Evolutionary conservation across 176 grass and related monocot genomes (phyloP).

Genomic region (Musa beccarii): DNA sequence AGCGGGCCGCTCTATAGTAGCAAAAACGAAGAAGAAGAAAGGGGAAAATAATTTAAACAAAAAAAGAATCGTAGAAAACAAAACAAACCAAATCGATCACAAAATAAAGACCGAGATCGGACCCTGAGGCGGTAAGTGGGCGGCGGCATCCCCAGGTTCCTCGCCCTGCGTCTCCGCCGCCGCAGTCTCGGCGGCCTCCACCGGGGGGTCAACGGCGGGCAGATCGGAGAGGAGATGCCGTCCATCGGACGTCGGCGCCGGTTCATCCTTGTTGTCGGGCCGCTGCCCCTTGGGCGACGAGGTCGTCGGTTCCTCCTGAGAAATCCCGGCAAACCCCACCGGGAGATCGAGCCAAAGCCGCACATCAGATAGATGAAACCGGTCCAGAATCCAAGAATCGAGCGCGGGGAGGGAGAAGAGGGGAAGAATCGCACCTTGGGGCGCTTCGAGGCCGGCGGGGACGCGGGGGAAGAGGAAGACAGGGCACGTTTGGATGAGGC

Average conservation of each 20-base stretch:
- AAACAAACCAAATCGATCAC: not conserved
- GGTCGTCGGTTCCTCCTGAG: not conserved
- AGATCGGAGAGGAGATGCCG: not conserved
- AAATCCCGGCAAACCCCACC: conserved; percentile 29
- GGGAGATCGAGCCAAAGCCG: conserved; percentile 13
- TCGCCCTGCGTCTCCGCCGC: conserved; percentile 1
- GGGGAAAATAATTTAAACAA: not conserved
- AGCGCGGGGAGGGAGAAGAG: conserved; percentile 6
- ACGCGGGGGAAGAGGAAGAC: conserved; percentile 25
- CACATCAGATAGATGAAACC: conserved; percentile 18
- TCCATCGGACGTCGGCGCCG: not conserved
- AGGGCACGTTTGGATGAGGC: conserved; percentile 30
- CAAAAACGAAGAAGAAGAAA: not conserved
- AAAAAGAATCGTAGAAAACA: not conserved
- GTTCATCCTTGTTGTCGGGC: not conserved
- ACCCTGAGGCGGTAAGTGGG: not conserved
- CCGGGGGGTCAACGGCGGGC: not conserved
- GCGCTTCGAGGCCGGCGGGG: conserved; percentile 55
- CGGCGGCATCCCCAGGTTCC: not conserved
- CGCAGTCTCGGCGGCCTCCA: conserved; percentile 14
- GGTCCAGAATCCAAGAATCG: not conserved
- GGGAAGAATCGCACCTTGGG: conserved; percentile 59
- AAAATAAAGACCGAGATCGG: not conserved
- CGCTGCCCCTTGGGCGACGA: not conserved
- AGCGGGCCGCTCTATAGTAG: conserved; percentile 2